Evolutionary conservation across 345 rosid genomes (phyloP), one percentile per base, ranked within the genome.

Genomic region (Lumnitzera racemosa): DNA sequence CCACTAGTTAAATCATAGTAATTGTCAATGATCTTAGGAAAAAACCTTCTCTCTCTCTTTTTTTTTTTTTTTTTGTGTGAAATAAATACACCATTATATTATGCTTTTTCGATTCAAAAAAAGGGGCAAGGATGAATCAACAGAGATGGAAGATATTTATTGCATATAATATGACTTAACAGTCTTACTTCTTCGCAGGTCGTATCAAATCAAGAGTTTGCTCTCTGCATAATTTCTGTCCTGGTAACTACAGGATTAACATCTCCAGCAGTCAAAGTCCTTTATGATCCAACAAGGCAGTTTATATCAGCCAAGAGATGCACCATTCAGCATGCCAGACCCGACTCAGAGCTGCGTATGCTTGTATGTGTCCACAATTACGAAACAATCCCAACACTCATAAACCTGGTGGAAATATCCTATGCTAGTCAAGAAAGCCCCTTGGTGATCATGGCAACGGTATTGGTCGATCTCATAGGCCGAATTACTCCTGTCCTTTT

Each of bases 401-500:
- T 72, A 5, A 76, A 63, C 63, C 58, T 76, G 16, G 67, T 82
- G 13, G 75, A 76, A 31, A 53, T 59, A 12, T 60, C 76, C 6
- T n/a, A 55, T 13, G 76, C 72, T 2, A 16, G 41, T 3, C 15
- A 49, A 49, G 72, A 58, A 7, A 67, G 59, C 36, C 71, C 76
- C 0, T n/a, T 79, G 4, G n/a, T 51, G 0, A 66, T 76, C 57
- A 57, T 68, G 46, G 76, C 61, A 2, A 63, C 79, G 67, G 69
- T 63, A 59, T 67, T 82, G 14, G 54, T 76, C 20, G 74, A 79
- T 72, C 74, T 76, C 12, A 49, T 63, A 1, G 82, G 81, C 36
- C 49, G 80, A 54, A 49, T 74, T 43, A 51, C 65, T 47, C 69
- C 83, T 0, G 14, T 67, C 24, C 78, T 81, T 27, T 52, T 74